phyloP scores from a whole-genome alignment of 371 early-diverging fungal genomes.

The Smittium mucronatum region DNA sequence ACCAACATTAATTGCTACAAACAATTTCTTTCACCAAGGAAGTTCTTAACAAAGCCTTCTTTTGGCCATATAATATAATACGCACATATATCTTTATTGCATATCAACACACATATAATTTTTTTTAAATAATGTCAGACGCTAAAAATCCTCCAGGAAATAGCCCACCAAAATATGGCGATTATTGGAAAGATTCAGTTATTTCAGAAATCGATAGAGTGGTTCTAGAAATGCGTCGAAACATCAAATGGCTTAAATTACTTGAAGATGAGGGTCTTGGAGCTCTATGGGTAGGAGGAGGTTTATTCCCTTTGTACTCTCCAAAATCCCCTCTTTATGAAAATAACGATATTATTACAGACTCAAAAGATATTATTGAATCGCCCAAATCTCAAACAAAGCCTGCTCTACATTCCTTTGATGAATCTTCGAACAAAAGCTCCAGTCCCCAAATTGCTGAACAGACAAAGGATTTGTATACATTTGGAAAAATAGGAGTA shows the following conservation, averaged over 20 bases:
- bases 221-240: constrained; percentile 34
- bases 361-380: neutral
- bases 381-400: neutral
- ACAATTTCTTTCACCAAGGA: neutral
- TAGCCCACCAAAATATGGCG: too few relatives aligned
- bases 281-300: constrained; percentile 34
- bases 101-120: too few relatives aligned
- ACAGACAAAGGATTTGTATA: constrained; percentile 22
- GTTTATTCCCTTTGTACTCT: constrained; percentile 21
- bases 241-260: constrained; percentile 28
- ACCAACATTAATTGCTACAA: too few relatives aligned
- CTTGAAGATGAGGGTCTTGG: constrained; percentile 31
- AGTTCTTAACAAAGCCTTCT: neutral
- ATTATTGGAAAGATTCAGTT: constrained; percentile 12
- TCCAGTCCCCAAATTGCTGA: neutral
- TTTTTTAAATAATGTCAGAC: too few relatives aligned
- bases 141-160: neutral
- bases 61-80: too few relatives aligned
- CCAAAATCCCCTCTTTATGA: neutral
- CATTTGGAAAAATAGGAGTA: constrained; percentile 28
- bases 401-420: neutral
- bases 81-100: too few relatives aligned
- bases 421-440: neutral
- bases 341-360: neutral
- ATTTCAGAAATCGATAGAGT: constrained; percentile 33